Evolutionary conservation across 257 asterid genomes (phyloP).

Genomic region (Catharanthus roseus): DNA sequence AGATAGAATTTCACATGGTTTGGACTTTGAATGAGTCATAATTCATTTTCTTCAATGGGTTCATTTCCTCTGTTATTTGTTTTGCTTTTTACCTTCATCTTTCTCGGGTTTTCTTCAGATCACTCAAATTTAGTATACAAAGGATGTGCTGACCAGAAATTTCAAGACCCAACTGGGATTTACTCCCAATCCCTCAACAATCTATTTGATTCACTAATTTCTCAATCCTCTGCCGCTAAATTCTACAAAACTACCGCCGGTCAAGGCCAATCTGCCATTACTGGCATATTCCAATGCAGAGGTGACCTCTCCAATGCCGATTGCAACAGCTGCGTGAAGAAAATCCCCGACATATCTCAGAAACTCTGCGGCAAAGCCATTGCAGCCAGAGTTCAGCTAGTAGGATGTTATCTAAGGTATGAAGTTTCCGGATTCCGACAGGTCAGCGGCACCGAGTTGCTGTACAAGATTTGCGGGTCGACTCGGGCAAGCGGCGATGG

Average conservation of each 20-base stretch:
- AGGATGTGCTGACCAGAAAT: constrained; percentile 80
- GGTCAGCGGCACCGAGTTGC: constrained; percentile 43
- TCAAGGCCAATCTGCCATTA: constrained; percentile 38
- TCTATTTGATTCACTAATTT: constrained; percentile 35
- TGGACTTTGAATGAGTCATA: too few species aligned
- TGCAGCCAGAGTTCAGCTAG: constrained; percentile 63
- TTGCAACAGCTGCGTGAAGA: constrained; percentile 49
- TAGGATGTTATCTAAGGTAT: constrained; percentile 63
- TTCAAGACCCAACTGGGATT: constrained; percentile 40
- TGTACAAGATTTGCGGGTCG: constrained; percentile 64
- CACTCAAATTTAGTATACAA: constrained; percentile 53
- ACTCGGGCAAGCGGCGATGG: constrained; percentile 62
- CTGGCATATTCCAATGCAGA: constrained; percentile 73
- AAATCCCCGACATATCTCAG: constrained; percentile 28
- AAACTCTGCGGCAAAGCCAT: constrained; percentile 49
- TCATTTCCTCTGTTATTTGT: constrained; percentile 24
- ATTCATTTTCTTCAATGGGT: constrained; percentile 32
- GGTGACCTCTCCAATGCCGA: constrained; percentile 57
- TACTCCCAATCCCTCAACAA: constrained; percentile 38
- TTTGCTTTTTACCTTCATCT: constrained; percentile 15
- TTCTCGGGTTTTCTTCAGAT: constrained; percentile 34
- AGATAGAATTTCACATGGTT: constrained; percentile 1
- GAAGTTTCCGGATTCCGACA: constrained; percentile 48
- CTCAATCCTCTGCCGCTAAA: constrained; percentile 57
- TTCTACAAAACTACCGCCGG: constrained; percentile 56